These are phyloP conservation scores for Penstemon davidsonii DNA, from an alignment of 257 asterid species.

Conservation along the genomic window DNA sequence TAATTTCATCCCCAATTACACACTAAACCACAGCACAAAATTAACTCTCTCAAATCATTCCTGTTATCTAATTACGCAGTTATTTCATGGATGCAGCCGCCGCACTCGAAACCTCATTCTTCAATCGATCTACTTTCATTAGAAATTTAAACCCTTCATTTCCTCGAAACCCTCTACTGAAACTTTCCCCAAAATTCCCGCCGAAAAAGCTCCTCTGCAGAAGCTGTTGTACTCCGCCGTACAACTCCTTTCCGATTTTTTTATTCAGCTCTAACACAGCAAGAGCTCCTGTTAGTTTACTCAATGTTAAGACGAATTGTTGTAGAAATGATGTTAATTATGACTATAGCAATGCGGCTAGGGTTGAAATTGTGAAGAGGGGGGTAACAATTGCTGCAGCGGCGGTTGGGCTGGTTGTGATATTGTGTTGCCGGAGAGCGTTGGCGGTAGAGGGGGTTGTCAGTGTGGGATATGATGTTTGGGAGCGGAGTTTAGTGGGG, in stretches of 20 bases:
- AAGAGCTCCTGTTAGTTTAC: conserved; percentile 20
- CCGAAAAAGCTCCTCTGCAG: conserved; percentile 31
- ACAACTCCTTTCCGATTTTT: conserved; percentile 25
- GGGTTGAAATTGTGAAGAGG: conserved; percentile 43
- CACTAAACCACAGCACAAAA: neutral
- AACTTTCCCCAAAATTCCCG: conserved; percentile 33
- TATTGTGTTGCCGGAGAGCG: conserved; percentile 61
- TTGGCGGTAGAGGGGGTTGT: conserved; percentile 58
- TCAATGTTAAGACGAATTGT: conserved; percentile 25
- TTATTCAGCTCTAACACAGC: conserved; percentile 21
- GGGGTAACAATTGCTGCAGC: conserved; percentile 54
- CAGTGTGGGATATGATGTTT: conserved; percentile 49
- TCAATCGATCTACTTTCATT: conserved; percentile 33
- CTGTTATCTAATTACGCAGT: neutral
- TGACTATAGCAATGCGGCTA: conserved; percentile 6
- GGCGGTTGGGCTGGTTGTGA: conserved; percentile 52
- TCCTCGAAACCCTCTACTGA: conserved; percentile 31
- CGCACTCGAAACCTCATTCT: conserved; percentile 36
- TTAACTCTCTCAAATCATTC: neutral
- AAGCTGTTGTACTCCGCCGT: conserved; percentile 31
- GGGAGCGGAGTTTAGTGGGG: conserved; percentile 62
- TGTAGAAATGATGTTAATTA: conserved; percentile 22
- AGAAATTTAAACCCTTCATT: conserved; percentile 33
- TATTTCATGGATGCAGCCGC: conserved; percentile 58
- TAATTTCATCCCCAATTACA: conserved; percentile 8